Evolutionary conservation across 768 basidiomycete species (phyloP).

Genomic region (Chalciporus piperatus): DNA sequence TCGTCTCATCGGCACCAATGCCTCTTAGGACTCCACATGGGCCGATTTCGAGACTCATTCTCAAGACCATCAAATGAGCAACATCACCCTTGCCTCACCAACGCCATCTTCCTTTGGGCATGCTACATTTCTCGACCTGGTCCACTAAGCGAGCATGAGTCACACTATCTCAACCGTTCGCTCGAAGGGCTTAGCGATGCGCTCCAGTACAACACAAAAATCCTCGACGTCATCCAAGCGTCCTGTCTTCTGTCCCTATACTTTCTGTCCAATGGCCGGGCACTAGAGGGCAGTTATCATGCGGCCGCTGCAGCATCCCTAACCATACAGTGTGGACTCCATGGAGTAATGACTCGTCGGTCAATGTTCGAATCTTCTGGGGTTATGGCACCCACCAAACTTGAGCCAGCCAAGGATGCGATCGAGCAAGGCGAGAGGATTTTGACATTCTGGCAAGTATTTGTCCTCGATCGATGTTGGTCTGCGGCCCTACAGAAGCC

Average conservation of each 20-base stretch:
- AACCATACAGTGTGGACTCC: constrained; percentile 71
- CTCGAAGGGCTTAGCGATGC: constrained; percentile 64
- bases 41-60: constrained; percentile 60
- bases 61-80: constrained; percentile 53
- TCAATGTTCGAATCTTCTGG: constrained; percentile 36
- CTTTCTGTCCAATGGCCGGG: constrained; percentile 72
- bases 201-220: constrained; percentile 50
- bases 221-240: constrained; percentile 72
- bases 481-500: constrained; percentile 71
- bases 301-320: constrained; percentile 71
- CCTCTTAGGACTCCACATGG: constrained; percentile 68
- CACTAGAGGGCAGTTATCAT: constrained; percentile 78
- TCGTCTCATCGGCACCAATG: constrained; percentile 73
- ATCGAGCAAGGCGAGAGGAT: constrained; percentile 70
- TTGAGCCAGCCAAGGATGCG: constrained; percentile 57
- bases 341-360: constrained; percentile 38
- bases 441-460: constrained; percentile 81
- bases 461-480: constrained; percentile 78
- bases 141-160: constrained; percentile 67
- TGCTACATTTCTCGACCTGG: constrained; percentile 77
- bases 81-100: constrained; percentile 74
- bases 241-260: constrained; percentile 75
- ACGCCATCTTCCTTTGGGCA: constrained; percentile 80
- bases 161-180: constrained; percentile 63
- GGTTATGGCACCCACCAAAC: constrained; percentile 38